These are phyloP conservation scores for Apiospora sp. DNA, from an alignment of 2,329 filamentous ascomycete species.

Conservation along the genomic window DNA sequence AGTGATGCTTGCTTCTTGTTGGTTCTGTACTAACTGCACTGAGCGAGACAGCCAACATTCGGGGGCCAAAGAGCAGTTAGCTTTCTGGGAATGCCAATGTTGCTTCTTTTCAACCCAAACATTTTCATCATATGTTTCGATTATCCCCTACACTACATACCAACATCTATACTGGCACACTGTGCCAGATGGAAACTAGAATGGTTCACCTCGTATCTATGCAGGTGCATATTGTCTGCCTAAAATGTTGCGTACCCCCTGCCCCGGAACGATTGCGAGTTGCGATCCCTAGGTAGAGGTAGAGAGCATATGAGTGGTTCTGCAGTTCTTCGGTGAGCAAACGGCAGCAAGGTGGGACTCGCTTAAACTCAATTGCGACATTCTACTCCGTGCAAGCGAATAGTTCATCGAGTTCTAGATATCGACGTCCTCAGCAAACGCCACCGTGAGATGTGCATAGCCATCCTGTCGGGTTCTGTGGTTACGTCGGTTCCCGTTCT, in stretches of 20 bases:
- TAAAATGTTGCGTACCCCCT: conserved; percentile 8
- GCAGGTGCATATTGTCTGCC: conserved; percentile 19
- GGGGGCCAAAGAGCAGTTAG: too few relatives aligned
- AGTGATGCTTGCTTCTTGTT: background rate
- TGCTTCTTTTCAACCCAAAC: background rate
- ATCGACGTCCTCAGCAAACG: background rate
- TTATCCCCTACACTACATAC: background rate
- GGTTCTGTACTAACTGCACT: background rate
- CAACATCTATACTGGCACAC: background rate
- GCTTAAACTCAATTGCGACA: conserved; percentile 1
- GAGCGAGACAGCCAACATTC: background rate
- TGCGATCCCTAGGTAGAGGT: background rate
- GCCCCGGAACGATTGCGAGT: background rate
- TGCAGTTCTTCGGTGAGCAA: background rate
- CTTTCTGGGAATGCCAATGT: background rate
- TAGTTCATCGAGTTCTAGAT: background rate
- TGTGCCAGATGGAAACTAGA: background rate
- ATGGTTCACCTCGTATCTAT: background rate
- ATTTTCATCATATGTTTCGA: background rate
- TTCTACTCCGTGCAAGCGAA: background rate
- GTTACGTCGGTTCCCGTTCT: background rate
- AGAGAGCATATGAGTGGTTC: background rate
- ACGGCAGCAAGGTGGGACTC: background rate
- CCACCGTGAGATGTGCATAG: background rate
- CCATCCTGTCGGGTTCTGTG: background rate